A percentile compares a stretch with the other conserved stretches of the same genome.
Conservation (phyloP, 2,329 filamentous ascomycete genomes). For the Fusarium austroafricanum region DNA sequence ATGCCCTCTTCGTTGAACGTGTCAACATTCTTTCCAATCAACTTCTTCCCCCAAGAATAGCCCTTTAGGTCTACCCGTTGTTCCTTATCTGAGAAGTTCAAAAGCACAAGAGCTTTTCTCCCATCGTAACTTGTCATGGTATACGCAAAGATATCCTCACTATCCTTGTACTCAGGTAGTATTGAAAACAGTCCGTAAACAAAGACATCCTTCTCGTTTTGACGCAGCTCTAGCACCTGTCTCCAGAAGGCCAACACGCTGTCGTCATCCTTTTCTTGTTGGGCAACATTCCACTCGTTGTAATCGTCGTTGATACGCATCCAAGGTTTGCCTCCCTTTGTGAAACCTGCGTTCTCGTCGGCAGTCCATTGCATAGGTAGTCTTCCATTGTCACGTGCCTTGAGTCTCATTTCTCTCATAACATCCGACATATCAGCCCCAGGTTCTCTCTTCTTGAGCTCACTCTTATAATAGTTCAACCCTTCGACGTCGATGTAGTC, state of each 20-base stretch:
- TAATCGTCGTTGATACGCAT: constrained; percentile 46
- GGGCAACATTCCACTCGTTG: constrained; percentile 29
- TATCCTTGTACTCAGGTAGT: constrained; percentile 10
- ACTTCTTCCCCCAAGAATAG: neutral
- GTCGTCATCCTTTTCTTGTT: constrained; percentile 11
- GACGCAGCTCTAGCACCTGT: constrained; percentile 24
- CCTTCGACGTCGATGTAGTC: constrained; percentile 59
- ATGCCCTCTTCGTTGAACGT: neutral
- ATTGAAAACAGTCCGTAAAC: constrained; percentile 32
- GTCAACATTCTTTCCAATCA: neutral
- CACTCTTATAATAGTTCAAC: constrained; percentile 53
- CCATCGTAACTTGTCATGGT: constrained; percentile 37
- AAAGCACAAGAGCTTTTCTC: constrained; percentile 32
- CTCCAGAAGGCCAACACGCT: constrained; percentile 41
- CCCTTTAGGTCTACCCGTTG: neutral
- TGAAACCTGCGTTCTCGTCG: constrained; percentile 59
- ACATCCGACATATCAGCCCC: constrained; percentile 50
- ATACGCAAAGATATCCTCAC: constrained; percentile 39
- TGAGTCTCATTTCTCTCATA: constrained; percentile 55
- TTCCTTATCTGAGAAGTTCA: constrained; percentile 31
- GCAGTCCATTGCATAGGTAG: constrained; percentile 62
- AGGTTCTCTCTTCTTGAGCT: constrained; percentile 26
- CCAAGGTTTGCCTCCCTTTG: constrained; percentile 41
- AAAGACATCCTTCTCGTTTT: constrained; percentile 37
- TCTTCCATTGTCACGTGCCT: constrained; percentile 46